Evolutionary conservation across 345 rosid species (phyloP).

Genomic region (Gossypium sturtianum): DNA sequence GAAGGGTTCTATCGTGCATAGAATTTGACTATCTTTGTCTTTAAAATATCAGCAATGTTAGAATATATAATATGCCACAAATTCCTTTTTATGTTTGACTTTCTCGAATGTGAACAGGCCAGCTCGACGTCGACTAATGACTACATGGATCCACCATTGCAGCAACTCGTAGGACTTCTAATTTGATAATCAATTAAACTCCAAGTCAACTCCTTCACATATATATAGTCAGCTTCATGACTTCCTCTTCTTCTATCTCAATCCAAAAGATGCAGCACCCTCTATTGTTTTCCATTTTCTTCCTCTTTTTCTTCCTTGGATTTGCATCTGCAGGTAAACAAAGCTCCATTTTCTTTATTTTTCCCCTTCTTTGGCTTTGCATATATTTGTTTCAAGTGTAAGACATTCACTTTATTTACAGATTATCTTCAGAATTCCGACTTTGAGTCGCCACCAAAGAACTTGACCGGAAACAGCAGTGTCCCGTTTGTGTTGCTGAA

Average conservation of each 20-base stretch:
- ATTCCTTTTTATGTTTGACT: background rate
- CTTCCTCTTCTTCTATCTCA: constrained; percentile 5
- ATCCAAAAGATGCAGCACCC: constrained; percentile 25
- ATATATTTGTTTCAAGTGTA: background rate
- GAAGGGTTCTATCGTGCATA: too few species aligned
- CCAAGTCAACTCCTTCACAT: constrained; percentile 8
- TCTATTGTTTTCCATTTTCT: background rate
- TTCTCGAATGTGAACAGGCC: background rate
- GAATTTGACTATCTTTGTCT: too few species aligned
- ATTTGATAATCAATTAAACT: background rate
- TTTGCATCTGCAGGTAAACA: constrained; percentile 38
- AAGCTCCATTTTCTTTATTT: background rate
- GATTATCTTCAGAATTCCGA: constrained; percentile 47
- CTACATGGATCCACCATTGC: background rate
- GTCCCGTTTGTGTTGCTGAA: constrained; percentile 23
- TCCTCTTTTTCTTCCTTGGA: constrained; percentile 21
- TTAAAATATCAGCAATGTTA: background rate
- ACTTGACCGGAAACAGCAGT: constrained; percentile 20
- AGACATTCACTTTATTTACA: constrained; percentile 16
- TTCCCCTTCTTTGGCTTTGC: background rate
- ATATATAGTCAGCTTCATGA: background rate
- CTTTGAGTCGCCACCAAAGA: constrained; percentile 48
- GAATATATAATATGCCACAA: background rate
- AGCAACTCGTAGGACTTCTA: background rate
- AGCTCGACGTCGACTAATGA: background rate